Base-by-base conservation (phyloP, 2,329 filamentous ascomycete genomes). In the Hawksworthiomyces lignivorus region DNA sequence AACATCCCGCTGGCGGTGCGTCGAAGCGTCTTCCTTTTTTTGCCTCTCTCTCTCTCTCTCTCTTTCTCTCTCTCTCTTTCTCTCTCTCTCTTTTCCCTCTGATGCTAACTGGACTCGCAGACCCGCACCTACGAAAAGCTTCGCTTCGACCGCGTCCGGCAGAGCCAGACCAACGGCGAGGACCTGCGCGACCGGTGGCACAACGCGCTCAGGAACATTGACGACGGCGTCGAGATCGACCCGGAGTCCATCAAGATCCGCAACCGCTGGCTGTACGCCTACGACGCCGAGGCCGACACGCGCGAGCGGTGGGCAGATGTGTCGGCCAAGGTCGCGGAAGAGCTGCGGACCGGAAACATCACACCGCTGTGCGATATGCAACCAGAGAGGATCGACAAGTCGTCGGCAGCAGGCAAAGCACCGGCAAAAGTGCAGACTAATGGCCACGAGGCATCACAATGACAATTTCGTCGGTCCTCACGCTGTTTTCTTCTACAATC, bases 231-330 rank as follows among this genome's bases (percentile, higher is more conserved):
- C 7, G 61, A 64, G 34, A 63, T 69, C 32, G 62, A 69, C 43
- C 65, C 65, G 0, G 65, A 70, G 43, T 62, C 63, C 19, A 54
- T 69, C 20, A 67, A 67, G 55, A 70, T 70, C 43, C 51, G 68
- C 50, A 71, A 71, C 44, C 54, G 65, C 26, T 69, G 65, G 56
- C 46, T 71, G 17, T 70, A 71, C 46, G 60, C 63, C 2, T 70
- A 63, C 38, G 67, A 70, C 47, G 64, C 66, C 7, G 65, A 71
- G 52, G 59, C 57, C 4, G 67, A 70, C 39, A 63, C 67, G 5
- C 12, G 58, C 7, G 56, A 61, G 38, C 58, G 61, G 21, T 70
- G 67, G 67, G 49, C 58, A 6, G 59, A 62, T 35, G 55, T 69
- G n/a, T 65, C 64, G 2, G 42, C 52, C 5, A 36, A 54, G 12